Conservation (phyloP, 495 filamentous ascomycete species). For the Penicillium arizonense region DNA sequence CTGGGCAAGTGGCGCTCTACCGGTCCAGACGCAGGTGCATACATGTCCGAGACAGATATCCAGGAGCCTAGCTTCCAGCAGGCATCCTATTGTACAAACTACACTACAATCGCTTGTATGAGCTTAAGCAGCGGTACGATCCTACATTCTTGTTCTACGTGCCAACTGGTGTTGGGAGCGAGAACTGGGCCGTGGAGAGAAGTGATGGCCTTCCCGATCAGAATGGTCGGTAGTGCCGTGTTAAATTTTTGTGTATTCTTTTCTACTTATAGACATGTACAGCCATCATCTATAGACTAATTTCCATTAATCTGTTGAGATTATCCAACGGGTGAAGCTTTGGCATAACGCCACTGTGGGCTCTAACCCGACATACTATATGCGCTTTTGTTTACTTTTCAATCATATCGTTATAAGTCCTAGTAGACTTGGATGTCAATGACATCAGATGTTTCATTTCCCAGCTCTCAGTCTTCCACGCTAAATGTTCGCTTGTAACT, state of each 20-base stretch:
- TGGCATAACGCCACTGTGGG: neutral
- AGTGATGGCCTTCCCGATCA: conserved; percentile 31
- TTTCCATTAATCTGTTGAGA: too few species aligned
- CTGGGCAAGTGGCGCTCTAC: conserved; percentile 52
- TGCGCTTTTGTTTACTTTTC: too few species aligned
- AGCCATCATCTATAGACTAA: neutral
- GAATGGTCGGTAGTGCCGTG: conserved; percentile 35
- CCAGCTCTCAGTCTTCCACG: neutral
- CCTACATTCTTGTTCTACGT: conserved; percentile 56
- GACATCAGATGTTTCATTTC: neutral
- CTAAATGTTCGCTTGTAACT: neutral
- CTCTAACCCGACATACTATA: neutral
- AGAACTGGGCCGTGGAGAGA: conserved; percentile 44
- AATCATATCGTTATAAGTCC: too few species aligned
- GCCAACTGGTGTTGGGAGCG: conserved; percentile 51
- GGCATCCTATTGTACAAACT: conserved; percentile 53
- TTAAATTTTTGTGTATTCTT: conserved; percentile 1
- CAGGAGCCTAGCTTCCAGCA: conserved; percentile 62
- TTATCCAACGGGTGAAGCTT: neutral
- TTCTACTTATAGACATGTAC: neutral
- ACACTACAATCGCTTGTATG: conserved; percentile 47
- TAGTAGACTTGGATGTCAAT: too few species aligned
- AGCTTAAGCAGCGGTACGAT: conserved; percentile 54
- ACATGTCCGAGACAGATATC: conserved; percentile 48
- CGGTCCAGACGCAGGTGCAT: conserved; percentile 33